Evolutionary conservation across 345 rosid genomes (phyloP).

Genomic region (Geranium brycei): DNA sequence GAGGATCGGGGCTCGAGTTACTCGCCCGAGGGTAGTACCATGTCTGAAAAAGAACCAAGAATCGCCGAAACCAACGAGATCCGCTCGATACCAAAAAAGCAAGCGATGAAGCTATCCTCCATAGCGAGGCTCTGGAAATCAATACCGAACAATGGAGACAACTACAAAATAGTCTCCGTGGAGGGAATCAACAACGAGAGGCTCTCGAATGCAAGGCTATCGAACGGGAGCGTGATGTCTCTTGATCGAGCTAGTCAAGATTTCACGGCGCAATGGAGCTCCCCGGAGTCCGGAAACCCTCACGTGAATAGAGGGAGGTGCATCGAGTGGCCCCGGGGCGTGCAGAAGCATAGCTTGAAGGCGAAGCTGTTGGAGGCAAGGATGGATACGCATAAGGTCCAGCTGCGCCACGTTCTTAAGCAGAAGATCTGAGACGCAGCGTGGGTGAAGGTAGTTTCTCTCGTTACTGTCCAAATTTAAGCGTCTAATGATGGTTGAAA

Average conservation of each 20-base stretch:
- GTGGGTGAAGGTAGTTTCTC: no score
- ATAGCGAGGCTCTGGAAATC: constrained; percentile 73
- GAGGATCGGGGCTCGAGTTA: constrained; percentile 73
- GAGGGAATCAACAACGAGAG: constrained; percentile 57
- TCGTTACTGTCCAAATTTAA: no score
- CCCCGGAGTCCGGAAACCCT: constrained; percentile 61
- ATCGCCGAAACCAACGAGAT: constrained; percentile 52
- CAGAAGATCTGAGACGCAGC: constrained; percentile 54
- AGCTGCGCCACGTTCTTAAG: constrained; percentile 73
- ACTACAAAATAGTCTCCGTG: constrained; percentile 52
- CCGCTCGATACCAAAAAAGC: constrained; percentile 38
- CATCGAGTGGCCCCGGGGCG: constrained; percentile 86
- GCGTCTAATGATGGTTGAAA: no score
- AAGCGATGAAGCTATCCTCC: constrained; percentile 51
- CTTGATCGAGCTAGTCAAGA: constrained; percentile 55
- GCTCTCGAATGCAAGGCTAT: constrained; percentile 61
- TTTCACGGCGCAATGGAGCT: constrained; percentile 64
- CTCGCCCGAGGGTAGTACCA: constrained; percentile 53
- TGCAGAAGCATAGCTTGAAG: constrained; percentile 75
- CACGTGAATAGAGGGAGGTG: constrained; percentile 66
- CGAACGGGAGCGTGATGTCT: constrained; percentile 42
- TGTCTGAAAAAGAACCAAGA: constrained; percentile 42
- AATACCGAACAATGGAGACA: constrained; percentile 42
- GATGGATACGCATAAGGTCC: constrained; percentile 71
- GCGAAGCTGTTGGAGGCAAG: constrained; percentile 88